Conservation (phyloP, 306 rosid species). For the Quercus ilex region DNA sequence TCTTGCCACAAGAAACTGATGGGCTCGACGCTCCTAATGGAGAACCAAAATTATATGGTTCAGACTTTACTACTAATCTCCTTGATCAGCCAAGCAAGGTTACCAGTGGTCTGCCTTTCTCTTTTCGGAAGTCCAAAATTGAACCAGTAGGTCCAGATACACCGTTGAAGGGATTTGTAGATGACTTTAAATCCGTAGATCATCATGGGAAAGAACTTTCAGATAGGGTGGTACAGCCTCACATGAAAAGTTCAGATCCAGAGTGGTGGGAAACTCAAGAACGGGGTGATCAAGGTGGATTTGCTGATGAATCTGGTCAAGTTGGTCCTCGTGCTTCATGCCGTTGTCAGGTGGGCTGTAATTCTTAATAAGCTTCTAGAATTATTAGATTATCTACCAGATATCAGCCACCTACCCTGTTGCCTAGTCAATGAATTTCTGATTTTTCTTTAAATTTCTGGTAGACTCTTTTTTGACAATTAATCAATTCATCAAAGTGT, state of each 20-base stretch:
- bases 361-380: neutral
- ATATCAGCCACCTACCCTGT: neutral
- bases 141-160: conserved; percentile 62
- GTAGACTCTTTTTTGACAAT: neutral
- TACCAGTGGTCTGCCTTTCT: conserved; percentile 29
- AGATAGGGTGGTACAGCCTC: conserved; percentile 34
- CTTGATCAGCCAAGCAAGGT: conserved; percentile 29
- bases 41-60: conserved; percentile 25
- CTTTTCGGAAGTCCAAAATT: conserved; percentile 48
- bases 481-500: neutral
- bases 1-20: conserved; percentile 68
- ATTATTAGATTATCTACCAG: neutral
- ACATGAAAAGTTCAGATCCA: conserved; percentile 32
- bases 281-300: conserved; percentile 69
- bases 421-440: neutral
- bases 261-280: conserved; percentile 99
- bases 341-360: conserved; percentile 73
- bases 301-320: conserved; percentile 74
- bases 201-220: conserved; percentile 38
- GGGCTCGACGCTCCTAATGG: conserved; percentile 43
- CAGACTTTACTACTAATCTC: conserved; percentile 16
- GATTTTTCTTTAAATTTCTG: neutral
- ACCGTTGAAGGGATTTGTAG: conserved; percentile 90
- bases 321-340: conserved; percentile 94
- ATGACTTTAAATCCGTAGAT: conserved; percentile 53